A percentile compares a stretch with the other conserved stretches of the same genome.
These are phyloP conservation scores for Rhodomyrtus psidioides DNA, from an alignment of 441 rosid genomes.

Conservation along the genomic window DNA sequence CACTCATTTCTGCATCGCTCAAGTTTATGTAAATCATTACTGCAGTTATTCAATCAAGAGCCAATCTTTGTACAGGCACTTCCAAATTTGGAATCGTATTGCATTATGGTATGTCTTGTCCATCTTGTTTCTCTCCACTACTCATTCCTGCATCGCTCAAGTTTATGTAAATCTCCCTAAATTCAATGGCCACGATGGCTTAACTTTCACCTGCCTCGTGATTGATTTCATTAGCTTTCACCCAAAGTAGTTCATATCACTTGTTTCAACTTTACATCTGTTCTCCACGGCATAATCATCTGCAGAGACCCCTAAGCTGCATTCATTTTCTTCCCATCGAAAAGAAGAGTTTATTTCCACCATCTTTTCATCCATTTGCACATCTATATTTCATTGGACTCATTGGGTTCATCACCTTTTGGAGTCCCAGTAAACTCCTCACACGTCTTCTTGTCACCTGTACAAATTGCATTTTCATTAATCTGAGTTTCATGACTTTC, in stretches of 20 bases:
- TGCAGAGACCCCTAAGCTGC: neutral
- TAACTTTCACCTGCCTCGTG: slow-evolving; percentile 23
- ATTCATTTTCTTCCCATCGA: neutral
- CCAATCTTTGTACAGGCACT: slow-evolving; percentile 30
- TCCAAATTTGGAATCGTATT: slow-evolving; percentile 17
- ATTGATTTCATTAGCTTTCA: slow-evolving; percentile 23
- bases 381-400: neutral
- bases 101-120: slow-evolving; percentile 21
- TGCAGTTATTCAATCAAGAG: slow-evolving; percentile 26
- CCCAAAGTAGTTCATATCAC: slow-evolving; percentile 24
- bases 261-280: slow-evolving; percentile 15
- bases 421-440: neutral
- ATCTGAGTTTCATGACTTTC: neutral
- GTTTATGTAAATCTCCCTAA: slow-evolving; percentile 14
- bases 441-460: neutral
- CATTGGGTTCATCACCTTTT: neutral
- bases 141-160: slow-evolving; percentile 18
- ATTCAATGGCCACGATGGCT: slow-evolving; percentile 3
- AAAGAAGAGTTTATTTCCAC: neutral
- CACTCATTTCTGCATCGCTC: too few species aligned
- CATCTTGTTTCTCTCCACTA: slow-evolving; percentile 25
- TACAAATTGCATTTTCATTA: neutral
- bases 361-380: slow-evolving; percentile 8
- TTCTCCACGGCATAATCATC: neutral
- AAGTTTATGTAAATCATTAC: too few species aligned